Base-by-base conservation (phyloP, 805 yeast species). In the Candida boleticola region DNA sequence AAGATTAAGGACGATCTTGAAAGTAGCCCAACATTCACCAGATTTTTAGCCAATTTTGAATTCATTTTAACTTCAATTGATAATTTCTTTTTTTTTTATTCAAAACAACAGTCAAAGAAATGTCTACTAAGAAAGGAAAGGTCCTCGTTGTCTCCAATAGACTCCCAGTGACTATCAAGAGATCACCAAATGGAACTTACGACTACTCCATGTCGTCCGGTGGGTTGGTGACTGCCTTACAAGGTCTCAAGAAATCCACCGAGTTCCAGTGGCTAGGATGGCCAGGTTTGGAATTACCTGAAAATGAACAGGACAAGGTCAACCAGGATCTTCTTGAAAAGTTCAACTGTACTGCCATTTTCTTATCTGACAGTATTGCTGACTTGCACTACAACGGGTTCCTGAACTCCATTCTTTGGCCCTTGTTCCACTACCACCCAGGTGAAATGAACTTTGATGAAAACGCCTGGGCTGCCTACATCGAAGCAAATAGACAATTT, bases 391-490 rank as follows among this genome's bases (percentile, higher is more conserved):
- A 93, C 67, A 93, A 95, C 60, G 99, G 98, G 23, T 93, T 95
- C 64, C 79, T 89, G 48, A 93, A 93, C 64, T 85, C 95, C 13
- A 93, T 93, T 49, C 69, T 93, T 49, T 93, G 99, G 99, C 99
- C 99, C 1, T 67, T 95, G 47, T 93, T 93, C 71, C 99, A 93
- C 63, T 93, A 93, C 65, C 99, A 93, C 60, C 99, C 99, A 0
- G 99, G 98, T 47, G 99, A 95, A 63, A 93, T 95, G 85, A 90
- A 88, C 60, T 93, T 93, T 58, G 99, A 93, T 64, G 99, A 93
- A 61, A 81, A 80, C 47, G 96, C 97, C 1, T 93, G 99, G 99
- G 90, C 90, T 41, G 98, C 98, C 1, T 93, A 93, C 62, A 85
- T 89, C 42, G 93, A 89, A 60, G 98, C 98, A 5, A 93, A 93